Conservation (phyloP, 2,329 filamentous ascomycete species). For the Stagonosporopsis cucurbitacearum region DNA sequence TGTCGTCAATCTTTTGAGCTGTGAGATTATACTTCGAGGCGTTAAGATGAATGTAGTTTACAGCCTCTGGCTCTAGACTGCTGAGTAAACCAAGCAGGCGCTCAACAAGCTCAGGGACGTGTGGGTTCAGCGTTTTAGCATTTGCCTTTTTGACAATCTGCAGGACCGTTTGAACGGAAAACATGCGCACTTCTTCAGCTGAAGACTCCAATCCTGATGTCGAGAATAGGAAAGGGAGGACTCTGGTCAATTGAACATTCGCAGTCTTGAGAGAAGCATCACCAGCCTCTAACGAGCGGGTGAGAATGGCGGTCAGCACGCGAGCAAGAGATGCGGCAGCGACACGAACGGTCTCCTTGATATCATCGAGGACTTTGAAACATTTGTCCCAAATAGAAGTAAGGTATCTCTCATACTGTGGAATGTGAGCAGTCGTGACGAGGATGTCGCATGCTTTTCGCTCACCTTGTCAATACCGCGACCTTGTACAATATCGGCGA, state of each 20-base stretch:
- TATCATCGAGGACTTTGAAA: conserved; percentile 93
- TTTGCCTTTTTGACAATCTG: conserved; percentile 87
- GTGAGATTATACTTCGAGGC: conserved; percentile 83
- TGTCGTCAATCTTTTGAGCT: conserved; percentile 87
- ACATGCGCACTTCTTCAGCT: conserved; percentile 84
- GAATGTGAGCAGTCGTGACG: conserved; percentile 11
- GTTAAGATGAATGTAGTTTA: conserved; percentile 93
- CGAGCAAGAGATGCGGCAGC: conserved; percentile 84
- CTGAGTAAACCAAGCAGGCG: conserved; percentile 82
- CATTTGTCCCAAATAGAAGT: conserved; percentile 83
- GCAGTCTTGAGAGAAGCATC: conserved; percentile 70
- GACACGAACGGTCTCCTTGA: conserved; percentile 85
- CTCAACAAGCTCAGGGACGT: conserved; percentile 81
- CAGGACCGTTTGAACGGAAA: conserved; percentile 79
- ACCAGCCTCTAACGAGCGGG: conserved; percentile 83
- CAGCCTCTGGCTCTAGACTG: conserved; percentile 83
- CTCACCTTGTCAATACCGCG: conserved; percentile 61
- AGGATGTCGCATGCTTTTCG: background rate
- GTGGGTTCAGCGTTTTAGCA: conserved; percentile 77
- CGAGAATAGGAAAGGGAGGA: conserved; percentile 88
- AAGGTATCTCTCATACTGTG: conserved; percentile 80
- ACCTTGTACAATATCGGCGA: conserved; percentile 86
- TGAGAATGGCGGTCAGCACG: conserved; percentile 81
- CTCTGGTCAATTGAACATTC: conserved; percentile 80
- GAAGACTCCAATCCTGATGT: conserved; percentile 87